These are phyloP conservation scores for Leccinum disarticulatum DNA, from an alignment of 768 basidiomycete genomes.

Conservation along the genomic window DNA sequence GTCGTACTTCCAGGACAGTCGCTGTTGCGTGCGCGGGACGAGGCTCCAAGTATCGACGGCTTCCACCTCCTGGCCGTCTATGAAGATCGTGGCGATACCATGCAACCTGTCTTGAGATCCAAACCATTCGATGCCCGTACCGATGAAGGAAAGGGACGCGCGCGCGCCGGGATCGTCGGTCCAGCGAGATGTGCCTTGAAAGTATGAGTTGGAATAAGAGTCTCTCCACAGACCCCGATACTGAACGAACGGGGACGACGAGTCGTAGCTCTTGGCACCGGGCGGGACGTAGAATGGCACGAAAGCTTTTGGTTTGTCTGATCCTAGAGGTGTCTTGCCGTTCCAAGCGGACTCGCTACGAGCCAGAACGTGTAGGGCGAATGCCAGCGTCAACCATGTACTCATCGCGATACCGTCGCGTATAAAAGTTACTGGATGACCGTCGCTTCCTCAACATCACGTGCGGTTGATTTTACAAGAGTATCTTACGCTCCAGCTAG, in stretches of 20 bases:
- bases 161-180: constrained; percentile 51
- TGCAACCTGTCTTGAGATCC: constrained; percentile 56
- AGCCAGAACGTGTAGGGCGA: constrained; percentile 9
- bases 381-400: constrained; percentile 7
- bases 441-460: constrained; percentile 19
- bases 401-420: neutral
- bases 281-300: constrained; percentile 73
- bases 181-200: constrained; percentile 49
- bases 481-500: constrained; percentile 18
- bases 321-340: constrained; percentile 52
- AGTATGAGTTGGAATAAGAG: constrained; percentile 49
- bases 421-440: neutral
- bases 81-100: constrained; percentile 54
- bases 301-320: constrained; percentile 47
- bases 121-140: constrained; percentile 79
- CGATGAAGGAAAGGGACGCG: constrained; percentile 60
- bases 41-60: constrained; percentile 47
- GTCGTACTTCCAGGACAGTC: constrained; percentile 60
- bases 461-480: constrained; percentile 20
- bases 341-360: constrained; percentile 62
- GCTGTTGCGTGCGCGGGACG: constrained; percentile 50
- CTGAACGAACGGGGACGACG: constrained; percentile 62
- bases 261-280: constrained; percentile 70
- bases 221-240: constrained; percentile 63
- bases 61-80: constrained; percentile 52